phyloP scores from a whole-genome alignment of 2,329 filamentous ascomycete genomes.

The Fusarium sambucinum region DNA sequence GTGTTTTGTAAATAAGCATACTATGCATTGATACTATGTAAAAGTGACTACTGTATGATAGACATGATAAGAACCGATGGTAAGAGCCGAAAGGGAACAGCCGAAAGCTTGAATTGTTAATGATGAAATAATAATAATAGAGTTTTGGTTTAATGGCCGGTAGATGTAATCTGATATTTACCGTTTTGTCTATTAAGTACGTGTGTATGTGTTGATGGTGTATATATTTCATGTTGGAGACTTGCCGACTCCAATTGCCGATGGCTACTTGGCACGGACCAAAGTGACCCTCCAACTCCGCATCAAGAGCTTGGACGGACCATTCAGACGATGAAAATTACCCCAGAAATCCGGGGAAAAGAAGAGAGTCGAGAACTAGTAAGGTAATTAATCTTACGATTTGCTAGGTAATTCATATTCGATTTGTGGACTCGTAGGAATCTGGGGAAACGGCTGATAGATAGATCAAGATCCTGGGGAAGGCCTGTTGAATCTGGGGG shows the following conservation, averaged over 20 bases:
- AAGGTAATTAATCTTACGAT: slow-evolving; percentile 23
- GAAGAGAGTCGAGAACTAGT: not conserved
- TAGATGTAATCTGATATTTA: not conserved
- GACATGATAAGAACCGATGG: slow-evolving; percentile 22
- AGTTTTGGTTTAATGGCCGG: not conserved
- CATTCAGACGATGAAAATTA: slow-evolving; percentile 21
- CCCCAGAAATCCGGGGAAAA: slow-evolving; percentile 39
- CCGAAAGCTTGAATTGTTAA: slow-evolving; percentile 20
- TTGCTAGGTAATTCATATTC: slow-evolving; percentile 29
- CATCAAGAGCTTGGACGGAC: slow-evolving; percentile 13
- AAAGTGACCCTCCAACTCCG: slow-evolving; percentile 26
- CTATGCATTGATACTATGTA: not conserved
- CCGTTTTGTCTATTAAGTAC: not conserved
- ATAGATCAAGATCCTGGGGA: slow-evolving; percentile 33
- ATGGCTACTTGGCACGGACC: slow-evolving; percentile 42
- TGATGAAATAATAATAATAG: slow-evolving; percentile 9
- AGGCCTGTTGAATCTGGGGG: slow-evolving; percentile 13
- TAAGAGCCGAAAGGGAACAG: slow-evolving; percentile 29
- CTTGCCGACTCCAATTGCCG: slow-evolving; percentile 48
- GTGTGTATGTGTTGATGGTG: no score
- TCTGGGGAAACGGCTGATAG: slow-evolving; percentile 1
- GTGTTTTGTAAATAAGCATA: slow-evolving; percentile 1
- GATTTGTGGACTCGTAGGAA: slow-evolving; percentile 28
- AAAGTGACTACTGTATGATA: not conserved
- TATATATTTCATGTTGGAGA: slow-evolving; percentile 1